Evolutionary conservation across 2,329 filamentous ascomycete species (phyloP), one percentile per base, ranked within the genome.

Genomic region (Phialophora verrucosa): DNA sequence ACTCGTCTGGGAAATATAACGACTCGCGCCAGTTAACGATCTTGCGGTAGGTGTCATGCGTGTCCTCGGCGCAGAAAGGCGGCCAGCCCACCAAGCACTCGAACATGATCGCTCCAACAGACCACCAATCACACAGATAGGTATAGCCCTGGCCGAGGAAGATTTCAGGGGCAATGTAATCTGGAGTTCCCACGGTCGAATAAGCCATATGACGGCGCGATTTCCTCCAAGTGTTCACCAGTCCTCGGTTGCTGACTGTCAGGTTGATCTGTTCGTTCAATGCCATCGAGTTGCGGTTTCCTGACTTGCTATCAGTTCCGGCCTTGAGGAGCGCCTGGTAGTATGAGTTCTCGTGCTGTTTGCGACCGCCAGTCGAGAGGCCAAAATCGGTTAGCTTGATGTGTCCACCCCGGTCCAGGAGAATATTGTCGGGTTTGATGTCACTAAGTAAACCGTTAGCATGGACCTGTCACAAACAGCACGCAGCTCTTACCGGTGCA

Each of bases 121-220:
- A 96, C 95, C 95, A 99, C 95, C 95, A 99, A 83, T 99, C 95
- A 78, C 95, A 99, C 77, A 96, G 90, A 75, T 94, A 97, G 65
- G 92, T 92, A 82, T 99, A 99, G 57, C 95, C 95, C 75, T 96
- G 91, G 20, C 94, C 93, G 55, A 92, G 96, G 79, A 99, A 98
- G 74, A 99, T 98, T 78, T 99, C 95, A 2, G 95, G 95, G 0
- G 95, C 95, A 76, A 99, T 99, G 78, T 99, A 99, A 79, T 99
- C 95, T 10, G 95, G 95, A 1, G 95, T 99, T 70, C 95, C 95
- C 70, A 99, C 95, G 3, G 95, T 98, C 1, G 95, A 98, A 81
- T 99, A 99, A 14, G 95, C 95, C 87, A 99, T 94, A 78, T 97
- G 87, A 75, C 95, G 88, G 75, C 95, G 90, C 64, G 94, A 98